Evolutionary conservation across 495 filamentous ascomycete genomes (phyloP).

Genomic region (Lepidopterella palustris): DNA sequence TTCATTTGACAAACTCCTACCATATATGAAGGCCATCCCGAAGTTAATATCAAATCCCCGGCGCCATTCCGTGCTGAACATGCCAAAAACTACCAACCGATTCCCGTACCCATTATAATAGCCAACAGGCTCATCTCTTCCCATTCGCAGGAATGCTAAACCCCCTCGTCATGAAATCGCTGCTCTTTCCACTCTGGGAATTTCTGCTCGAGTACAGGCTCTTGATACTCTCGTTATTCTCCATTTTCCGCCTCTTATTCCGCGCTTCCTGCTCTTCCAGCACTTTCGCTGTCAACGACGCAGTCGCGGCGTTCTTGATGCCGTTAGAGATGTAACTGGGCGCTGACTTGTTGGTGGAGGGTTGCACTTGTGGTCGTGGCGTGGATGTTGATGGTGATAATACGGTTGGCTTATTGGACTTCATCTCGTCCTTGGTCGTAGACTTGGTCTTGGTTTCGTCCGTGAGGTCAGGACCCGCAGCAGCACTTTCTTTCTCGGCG

Average conservation of each 20-base stretch:
- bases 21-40: too few relatives aligned
- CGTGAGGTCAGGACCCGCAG: slow-evolving; percentile 1
- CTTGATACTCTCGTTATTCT: slow-evolving; percentile 60
- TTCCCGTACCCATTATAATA: too few relatives aligned
- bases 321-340: slow-evolving; percentile 31
- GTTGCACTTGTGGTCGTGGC: not conserved
- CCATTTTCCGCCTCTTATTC: slow-evolving; percentile 71
- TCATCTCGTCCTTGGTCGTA: slow-evolving; percentile 13
- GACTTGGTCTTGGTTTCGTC: slow-evolving; percentile 19
- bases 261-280: slow-evolving; percentile 75
- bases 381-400: not conserved
- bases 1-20: too few relatives aligned
- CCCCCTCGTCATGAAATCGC: slow-evolving; percentile 74
- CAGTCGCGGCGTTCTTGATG: slow-evolving; percentile 84
- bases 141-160: slow-evolving; percentile 52
- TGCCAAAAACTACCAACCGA: too few relatives aligned
- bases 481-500: slow-evolving; percentile 32
- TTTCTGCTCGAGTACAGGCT: slow-evolving; percentile 58
- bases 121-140: too few relatives aligned
- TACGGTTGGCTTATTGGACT: not conserved
- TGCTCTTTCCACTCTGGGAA: slow-evolving; percentile 46
- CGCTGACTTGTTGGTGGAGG: not conserved
- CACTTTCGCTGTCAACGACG: slow-evolving; percentile 75
- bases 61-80: too few relatives aligned
- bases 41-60: too few relatives aligned